Base-by-base conservation (phyloP, 2,329 filamentous ascomycete species). In the Dichotomopilus funicola region DNA sequence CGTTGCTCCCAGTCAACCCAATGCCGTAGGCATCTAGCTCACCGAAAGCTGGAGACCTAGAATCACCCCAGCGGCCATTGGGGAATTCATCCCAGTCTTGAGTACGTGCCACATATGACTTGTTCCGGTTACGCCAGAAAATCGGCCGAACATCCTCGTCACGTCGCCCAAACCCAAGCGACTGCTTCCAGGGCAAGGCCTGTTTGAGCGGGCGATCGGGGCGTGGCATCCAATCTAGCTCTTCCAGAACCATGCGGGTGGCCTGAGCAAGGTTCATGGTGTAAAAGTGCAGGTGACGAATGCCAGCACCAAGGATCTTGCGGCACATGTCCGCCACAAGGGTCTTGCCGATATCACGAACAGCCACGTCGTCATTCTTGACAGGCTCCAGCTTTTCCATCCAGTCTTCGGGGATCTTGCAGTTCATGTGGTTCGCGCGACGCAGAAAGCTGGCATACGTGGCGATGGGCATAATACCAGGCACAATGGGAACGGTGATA, bases 41-140 rank as follows among this genome's bases (percentile, higher is more conserved):
- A 66, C 94, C 94, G 67, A 96, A 99, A 50, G 94, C 94, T 59
- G 94, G 94, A 56, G 92, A 97, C 61, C 94, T 83, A 51, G 91
- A 92, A 72, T 99, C 94, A 73, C 94, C 95, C 94, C 94, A 99
- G 71, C 94, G 88, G 47, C 94, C 94, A 77, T 99, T 99, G 54
- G 94, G 94, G 66, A 96, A 99, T 71, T 99, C 94, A 66, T 99
- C 94, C 94, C 94, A 99, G 64, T 96, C 92, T 69, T 96, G 91
- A 0, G 94, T 99, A 54, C 94, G 89, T 54, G 90, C 85, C 54
- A 99, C 86, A 66, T 99, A 99, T 4, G 91, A 96, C 68, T 94
- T 91, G 73, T 95, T 94, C 56, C 94, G 85, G 74, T 97, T 96
- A 65, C 92, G 86, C 94, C 94, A 99, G 80, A 99, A 99, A 63